Evolutionary conservation across 441 rosid species (phyloP).

Genomic region (Eutrema salsugineum): DNA sequence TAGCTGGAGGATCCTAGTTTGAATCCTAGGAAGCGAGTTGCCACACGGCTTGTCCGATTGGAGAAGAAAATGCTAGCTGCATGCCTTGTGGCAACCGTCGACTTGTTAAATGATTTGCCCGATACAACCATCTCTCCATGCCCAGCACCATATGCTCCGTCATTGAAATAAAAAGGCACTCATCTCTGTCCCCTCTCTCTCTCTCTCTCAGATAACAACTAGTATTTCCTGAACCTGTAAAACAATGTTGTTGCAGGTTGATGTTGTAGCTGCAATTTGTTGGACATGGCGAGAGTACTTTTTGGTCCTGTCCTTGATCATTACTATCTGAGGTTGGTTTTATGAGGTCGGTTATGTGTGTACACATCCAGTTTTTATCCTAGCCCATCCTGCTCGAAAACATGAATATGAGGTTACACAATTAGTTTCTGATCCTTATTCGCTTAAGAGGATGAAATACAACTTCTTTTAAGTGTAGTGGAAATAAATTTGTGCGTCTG

Average conservation of each 20-base stretch:
- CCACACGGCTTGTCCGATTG: constrained; percentile 77
- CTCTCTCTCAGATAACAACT: not conserved
- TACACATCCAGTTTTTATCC: not conserved
- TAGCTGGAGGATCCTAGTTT: constrained; percentile 73
- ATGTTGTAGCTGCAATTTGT: constrained; percentile 14
- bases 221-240: not conserved
- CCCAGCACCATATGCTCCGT: constrained; percentile 81
- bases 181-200: not conserved
- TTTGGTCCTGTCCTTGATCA: constrained; percentile 10
- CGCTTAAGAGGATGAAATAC: no score
- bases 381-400: not conserved
- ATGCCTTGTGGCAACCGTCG: constrained; percentile 59
- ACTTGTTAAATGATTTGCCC: constrained; percentile 70
- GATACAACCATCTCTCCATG: constrained; percentile 77
- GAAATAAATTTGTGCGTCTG: not conserved
- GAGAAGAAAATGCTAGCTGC: constrained; percentile 90
- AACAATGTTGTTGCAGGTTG: constrained; percentile 12
- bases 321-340: constrained; percentile 4
- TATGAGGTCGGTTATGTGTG: constrained; percentile 8
- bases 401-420: not conserved
- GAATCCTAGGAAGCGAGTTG: constrained; percentile 84
- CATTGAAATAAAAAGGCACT: constrained; percentile 51
- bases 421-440: not conserved
- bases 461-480: not conserved
- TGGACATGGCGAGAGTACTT: constrained; percentile 3